Base-by-base conservation (phyloP, 1,139 yeast species). In the Pichia sp. region DNA sequence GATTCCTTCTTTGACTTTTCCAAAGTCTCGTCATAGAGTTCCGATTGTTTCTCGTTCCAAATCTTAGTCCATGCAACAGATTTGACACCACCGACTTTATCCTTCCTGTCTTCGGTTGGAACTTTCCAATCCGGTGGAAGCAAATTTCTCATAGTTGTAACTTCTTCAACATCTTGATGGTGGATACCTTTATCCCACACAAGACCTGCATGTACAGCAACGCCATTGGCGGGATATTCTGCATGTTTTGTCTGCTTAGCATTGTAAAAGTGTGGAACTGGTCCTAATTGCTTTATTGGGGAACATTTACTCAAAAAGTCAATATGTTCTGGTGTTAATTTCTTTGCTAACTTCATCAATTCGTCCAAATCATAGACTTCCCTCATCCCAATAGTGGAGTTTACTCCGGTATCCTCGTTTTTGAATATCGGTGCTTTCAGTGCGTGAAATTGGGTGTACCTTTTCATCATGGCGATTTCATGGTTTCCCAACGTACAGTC, bases 401-500 rank as follows among this genome's bases (percentile, higher is more conserved):
- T 42, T 11, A 26, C 19, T n/a, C 38, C 33, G 7, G 33, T 41
- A 27, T 42, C 43, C 14, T 40, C 37, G 21, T 47, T 43, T 6
- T 38, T 34, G 27, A 49, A 48, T 6, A 37, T 26, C 4, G 57
- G 46, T n/a, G 45, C 35, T 7, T 56, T 60, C 29, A 78, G 58
- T 5, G 72, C 67, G 49, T 77, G 85, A 50, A 67, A 70, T 33
- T 63, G 65, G 2, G 82, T 74, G 51, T 83, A 83, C 50, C 76
- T 60, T 38, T 72, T 67, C 45, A 83, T 51, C 14, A 79, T 69
- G 44, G 73, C 75, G 48, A 77, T 68, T 55, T 88, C 97, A 57
- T 88, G 96, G 62, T 88, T 88, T 0, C 97, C 97, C 44, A 93
- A 62, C 3, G 88, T 75, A 56, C 95, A 87, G 34, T 74, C 75